Base-by-base conservation (phyloP, 2,329 filamentous ascomycete species). In the Cordyceps farinosa region DNA sequence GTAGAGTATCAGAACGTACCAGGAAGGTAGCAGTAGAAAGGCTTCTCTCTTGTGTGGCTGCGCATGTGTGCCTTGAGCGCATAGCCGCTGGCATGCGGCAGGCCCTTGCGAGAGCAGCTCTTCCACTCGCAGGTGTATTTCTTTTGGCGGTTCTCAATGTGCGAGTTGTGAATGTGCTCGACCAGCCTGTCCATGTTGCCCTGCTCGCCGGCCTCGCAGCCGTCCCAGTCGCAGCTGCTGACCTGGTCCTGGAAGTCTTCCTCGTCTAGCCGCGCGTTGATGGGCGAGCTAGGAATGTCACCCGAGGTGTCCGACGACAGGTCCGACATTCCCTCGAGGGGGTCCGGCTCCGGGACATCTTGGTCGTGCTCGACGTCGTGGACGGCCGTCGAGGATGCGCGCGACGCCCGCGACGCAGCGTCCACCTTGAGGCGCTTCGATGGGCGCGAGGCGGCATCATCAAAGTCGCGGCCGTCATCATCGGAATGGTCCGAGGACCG, bases 91-190 rank as follows among this genome's bases (percentile, higher is more conserved):
- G 94, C 94, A 77, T 99, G 95, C 22, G 91, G 88, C 76, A 95
- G 87, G 65, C 92, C 92, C 79, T 97, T 98, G 66, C 93, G 81
- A 60, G 83, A 84, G 75, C 95, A 99, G 68, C 94, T 94, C 65
- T 85, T 87, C 95, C 95, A 99, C 77, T 98, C 94, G 77, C 95
- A 99, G n/a, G 91, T 92, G 75, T 98, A 98, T 76, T 95, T 97
- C 78, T 96, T 97, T 78, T 95, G 91, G 61, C 93, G 87, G 65
- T 88, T 91, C 72, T 95, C 92, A 71, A 98, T 97, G 76, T 99
- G 95, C 64, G 94, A 91, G 71, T 92, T 90, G 77, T 98, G 94
- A 65, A 95, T 90, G 72, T 95, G 90, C 69, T 90, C 85, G 48
- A 95, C 90, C 50, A 95, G 77, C 67, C 81, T 86, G 75, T 95